Percentiles rank a stretch among this genome's conserved stretches.
Evolutionary conservation across 1,284 basidiomycete species (phyloP).

Genomic region (Chalciporus piperatoides): DNA sequence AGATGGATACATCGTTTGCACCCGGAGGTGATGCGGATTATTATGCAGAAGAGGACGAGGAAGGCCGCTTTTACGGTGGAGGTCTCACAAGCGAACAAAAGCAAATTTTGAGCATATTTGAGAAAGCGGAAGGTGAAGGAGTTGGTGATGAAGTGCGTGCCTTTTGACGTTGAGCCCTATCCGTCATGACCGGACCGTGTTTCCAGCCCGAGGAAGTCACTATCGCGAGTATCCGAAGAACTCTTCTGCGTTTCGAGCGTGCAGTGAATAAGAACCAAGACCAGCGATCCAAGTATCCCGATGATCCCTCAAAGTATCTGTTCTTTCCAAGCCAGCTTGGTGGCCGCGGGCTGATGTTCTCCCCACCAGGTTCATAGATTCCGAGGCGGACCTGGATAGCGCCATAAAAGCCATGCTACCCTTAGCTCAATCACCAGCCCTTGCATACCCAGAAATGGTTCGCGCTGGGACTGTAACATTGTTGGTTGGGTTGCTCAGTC

Average conservation of each 20-base stretch:
- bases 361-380: slow-evolving; percentile 86
- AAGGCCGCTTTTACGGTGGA: slow-evolving; percentile 91
- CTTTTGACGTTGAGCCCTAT: slow-evolving; percentile 8
- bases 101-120: slow-evolving; percentile 87
- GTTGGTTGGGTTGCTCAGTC: slow-evolving; percentile 82
- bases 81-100: slow-evolving; percentile 89
- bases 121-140: slow-evolving; percentile 60
- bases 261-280: slow-evolving; percentile 93
- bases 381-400: slow-evolving; percentile 90
- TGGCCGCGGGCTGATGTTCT: slow-evolving; percentile 5
- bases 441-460: slow-evolving; percentile 89
- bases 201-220: slow-evolving; percentile 63
- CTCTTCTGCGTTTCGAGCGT: slow-evolving; percentile 82
- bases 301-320: slow-evolving; percentile 81
- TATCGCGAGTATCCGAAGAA: slow-evolving; percentile 66
- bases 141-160: slow-evolving; percentile 64
- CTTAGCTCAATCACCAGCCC: slow-evolving; percentile 80
- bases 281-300: slow-evolving; percentile 86
- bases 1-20: slow-evolving; percentile 56
- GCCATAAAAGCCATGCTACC: slow-evolving; percentile 84
- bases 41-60: slow-evolving; percentile 86
- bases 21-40: slow-evolving; percentile 86
- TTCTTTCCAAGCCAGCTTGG: background rate
- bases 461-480: slow-evolving; percentile 66
- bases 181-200: slow-evolving; percentile 24